These are phyloP conservation scores for Ustilaginoidea virens DNA, from an alignment of 2,329 filamentous ascomycete genomes.

Conservation along the genomic window DNA sequence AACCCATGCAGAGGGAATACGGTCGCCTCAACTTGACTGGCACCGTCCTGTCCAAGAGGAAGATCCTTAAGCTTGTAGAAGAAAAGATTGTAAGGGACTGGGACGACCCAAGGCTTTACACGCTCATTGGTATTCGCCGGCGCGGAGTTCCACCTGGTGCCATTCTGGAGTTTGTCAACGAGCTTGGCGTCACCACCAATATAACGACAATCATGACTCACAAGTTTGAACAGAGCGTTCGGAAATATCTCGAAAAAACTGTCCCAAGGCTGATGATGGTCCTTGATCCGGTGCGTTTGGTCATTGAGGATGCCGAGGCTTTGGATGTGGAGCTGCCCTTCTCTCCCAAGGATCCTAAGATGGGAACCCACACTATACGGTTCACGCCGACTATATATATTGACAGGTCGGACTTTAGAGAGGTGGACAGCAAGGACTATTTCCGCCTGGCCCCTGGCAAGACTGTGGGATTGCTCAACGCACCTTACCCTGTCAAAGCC, in stretches of 20 bases:
- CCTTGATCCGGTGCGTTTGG: slow-evolving; percentile 67
- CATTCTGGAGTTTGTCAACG: slow-evolving; percentile 77
- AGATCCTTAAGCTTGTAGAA: slow-evolving; percentile 65
- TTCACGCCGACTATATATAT: slow-evolving; percentile 76
- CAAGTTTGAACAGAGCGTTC: slow-evolving; percentile 74
- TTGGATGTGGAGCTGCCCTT: slow-evolving; percentile 58
- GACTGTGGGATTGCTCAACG: slow-evolving; percentile 59
- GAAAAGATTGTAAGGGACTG: slow-evolving; percentile 68
- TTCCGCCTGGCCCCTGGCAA: slow-evolving; percentile 70
- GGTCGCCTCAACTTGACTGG: slow-evolving; percentile 53
- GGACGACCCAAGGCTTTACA: slow-evolving; percentile 86
- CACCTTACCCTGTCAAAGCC: slow-evolving; percentile 55
- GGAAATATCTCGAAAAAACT: slow-evolving; percentile 73
- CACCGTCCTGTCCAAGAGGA: slow-evolving; percentile 76
- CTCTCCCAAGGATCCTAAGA: slow-evolving; percentile 60
- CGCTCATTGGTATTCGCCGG: slow-evolving; percentile 67
- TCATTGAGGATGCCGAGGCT: slow-evolving; percentile 61
- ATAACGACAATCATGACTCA: slow-evolving; percentile 64
- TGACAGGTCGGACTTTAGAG: slow-evolving; percentile 66
- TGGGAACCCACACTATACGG: slow-evolving; percentile 42
- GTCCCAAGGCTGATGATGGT: slow-evolving; percentile 84
- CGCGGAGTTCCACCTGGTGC: slow-evolving; percentile 79
- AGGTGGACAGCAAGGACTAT: slow-evolving; percentile 59
- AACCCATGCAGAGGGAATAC: slow-evolving; percentile 88
- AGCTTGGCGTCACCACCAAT: slow-evolving; percentile 78